Base-by-base conservation (phyloP, 768 basidiomycete species). In the Mycena alexandri region DNA sequence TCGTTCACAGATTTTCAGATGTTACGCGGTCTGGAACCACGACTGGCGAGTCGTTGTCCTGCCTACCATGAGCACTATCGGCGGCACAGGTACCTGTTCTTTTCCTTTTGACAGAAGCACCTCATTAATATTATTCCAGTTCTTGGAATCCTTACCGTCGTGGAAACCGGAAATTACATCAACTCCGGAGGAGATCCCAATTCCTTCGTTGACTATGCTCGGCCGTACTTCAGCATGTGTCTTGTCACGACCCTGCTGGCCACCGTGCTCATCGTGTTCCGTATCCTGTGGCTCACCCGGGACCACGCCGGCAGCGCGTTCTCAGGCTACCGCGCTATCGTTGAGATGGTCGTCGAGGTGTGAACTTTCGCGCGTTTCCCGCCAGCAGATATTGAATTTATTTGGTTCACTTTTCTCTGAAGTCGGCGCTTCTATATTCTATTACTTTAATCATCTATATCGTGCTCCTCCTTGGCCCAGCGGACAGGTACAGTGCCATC, bases 1-100 rank as follows among this genome's bases (percentile, higher is more conserved):
- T 47, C 2, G 13, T 5, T 24, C 10, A 14, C 38, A 83, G 82
- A 74, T 83, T 48, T 75, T 78, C 60, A 76, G 80, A 25, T 80
- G 77, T 59, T 77, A 59, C 44, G 68, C 77, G 33, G 60, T 83
- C 24, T 81, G 77, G 73, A 53, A 51, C 19, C 59, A 52, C 50
- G 52, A 67, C 17, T 68, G 57, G 60, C 48, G 61, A 8, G 61
- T 65, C 22, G 58, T 74, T 5, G 51, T 65, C 12, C 24, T 74
- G 14, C 73, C 73, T 17, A 48, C 51, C 3, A 34, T 74, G 25
- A 61, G 64, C 47, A 72, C 67, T 29, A 33, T 74, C 46, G 42
- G 54, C 10, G 63, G 62, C 25, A 64, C 67, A 60, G 46, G 67
- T 69, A 21, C 25, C 5, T 11, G 2, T 44, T 14, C 24, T n/a